A percentile compares a stretch with the other conserved stretches of the same genome.
phyloP scores from a whole-genome alignment of 345 rosid species.

The Eucalyptus erythrocorys region DNA sequence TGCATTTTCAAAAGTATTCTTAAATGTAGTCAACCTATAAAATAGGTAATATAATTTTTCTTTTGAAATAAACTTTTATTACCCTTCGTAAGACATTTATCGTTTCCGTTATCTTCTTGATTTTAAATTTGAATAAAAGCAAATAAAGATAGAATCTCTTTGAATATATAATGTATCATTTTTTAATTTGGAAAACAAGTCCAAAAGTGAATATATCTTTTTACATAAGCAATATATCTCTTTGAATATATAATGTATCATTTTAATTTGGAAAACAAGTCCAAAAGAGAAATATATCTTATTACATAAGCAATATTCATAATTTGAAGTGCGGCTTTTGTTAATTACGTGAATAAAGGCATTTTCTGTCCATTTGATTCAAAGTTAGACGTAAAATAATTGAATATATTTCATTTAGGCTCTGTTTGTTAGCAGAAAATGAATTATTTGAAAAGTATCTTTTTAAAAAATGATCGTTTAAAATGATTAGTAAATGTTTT shows the following conservation, averaged over 20 bases:
- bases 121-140: background rate
- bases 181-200: background rate
- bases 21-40: background rate
- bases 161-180: background rate
- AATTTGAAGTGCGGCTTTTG: background rate
- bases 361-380: background rate
- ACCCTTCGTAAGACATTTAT: background rate
- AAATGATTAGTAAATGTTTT: too few species aligned
- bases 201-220: background rate
- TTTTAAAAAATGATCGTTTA: too few species aligned
- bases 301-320: background rate
- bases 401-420: background rate
- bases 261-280: background rate
- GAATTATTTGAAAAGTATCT: too few species aligned
- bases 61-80: too few species aligned
- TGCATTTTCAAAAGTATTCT: background rate
- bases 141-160: background rate
- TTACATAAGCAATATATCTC: background rate
- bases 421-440: too few species aligned
- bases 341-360: background rate
- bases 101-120: background rate
- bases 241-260: too few species aligned
- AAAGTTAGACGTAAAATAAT: background rate
- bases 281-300: background rate
- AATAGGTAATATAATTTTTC: background rate